Evolutionary conservation across 108 stramenopile species (phyloP), one percentile per base, ranked within the genome.

Genomic region (Cylindrotheca closterium): DNA sequence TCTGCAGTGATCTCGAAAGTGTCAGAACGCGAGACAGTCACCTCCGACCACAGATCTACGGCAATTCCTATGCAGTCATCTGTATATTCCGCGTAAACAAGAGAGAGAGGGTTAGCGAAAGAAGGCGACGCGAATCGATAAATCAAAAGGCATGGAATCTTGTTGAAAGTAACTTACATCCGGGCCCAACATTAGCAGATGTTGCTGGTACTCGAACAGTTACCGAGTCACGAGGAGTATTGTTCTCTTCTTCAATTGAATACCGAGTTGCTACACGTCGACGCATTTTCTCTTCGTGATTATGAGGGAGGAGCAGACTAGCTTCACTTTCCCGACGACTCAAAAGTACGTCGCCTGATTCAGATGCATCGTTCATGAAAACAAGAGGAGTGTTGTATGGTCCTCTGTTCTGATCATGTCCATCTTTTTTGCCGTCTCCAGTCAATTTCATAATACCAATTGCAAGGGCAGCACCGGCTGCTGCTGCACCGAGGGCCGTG

Each of bases 131-230:
- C 8, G 29, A 30, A 18, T 8, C 19, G 8, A 29, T 46, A 56
- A 48, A 21, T 28, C 18, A 55, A 23, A 28, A 37, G 34, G 30
- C 26, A 23, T 15, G 47, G 26, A 21, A 3, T 19, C 52, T 37
- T 32, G 2, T 47, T 48, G 8, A 28, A 55, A 27, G n/a, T 17
- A 0, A 81, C 85, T 73, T 58, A 86, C 85, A 99, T 67, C 98
- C 98, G 1, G 97, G 96, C 0, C 98, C 98, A 71, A 98, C 78
- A 74, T 99, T 99, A 55, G 98, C 98, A 47, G 96, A 95, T 28
- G 95, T 96, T 4, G 98, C 98, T 3, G 98, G 98, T 51, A 99
- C 98, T 47, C 95, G 78, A n/a, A 99, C 96, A 0, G 96, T 96
- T 19, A 99, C 98, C 23, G 73, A 77, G 47, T 86, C 77, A 7